Evolutionary conservation across 2,329 filamentous ascomycete species (phyloP).

Genomic region (Aspergillus pseudoviridinutans): DNA sequence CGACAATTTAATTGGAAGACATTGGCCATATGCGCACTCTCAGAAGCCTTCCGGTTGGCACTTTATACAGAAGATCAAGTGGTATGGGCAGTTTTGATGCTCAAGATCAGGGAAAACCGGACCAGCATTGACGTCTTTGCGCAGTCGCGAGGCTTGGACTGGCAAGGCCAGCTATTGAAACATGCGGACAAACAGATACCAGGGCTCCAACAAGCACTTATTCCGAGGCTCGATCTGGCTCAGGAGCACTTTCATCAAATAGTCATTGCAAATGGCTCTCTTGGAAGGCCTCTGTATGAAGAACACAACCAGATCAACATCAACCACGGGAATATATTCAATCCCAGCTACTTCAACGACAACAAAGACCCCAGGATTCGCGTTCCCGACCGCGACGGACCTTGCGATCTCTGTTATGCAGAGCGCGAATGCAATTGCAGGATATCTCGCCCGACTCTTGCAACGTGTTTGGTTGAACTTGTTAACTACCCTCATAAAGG

Average conservation of each 20-base stretch:
- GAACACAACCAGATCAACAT: slow-evolving; percentile 13
- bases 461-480: slow-evolving; percentile 27
- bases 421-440: slow-evolving; percentile 18
- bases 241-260: slow-evolving; percentile 13
- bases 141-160: slow-evolving; percentile 21
- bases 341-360: slow-evolving; percentile 6
- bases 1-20: slow-evolving; percentile 15
- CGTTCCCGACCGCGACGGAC: slow-evolving; percentile 3
- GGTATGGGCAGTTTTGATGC: slow-evolving; percentile 17
- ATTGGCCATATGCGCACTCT: slow-evolving; percentile 19
- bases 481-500: slow-evolving; percentile 25
- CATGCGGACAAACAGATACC: slow-evolving; percentile 5
- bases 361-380: slow-evolving; percentile 14
- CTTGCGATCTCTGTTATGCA: slow-evolving; percentile 18
- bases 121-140: slow-evolving; percentile 25
- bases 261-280: slow-evolving; percentile 2
- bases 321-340: slow-evolving; percentile 4
- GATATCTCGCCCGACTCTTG: slow-evolving; percentile 1
- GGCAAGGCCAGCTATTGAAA: slow-evolving; percentile 14
- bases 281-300: slow-evolving; percentile 6
- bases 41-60: slow-evolving; percentile 17
- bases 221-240: slow-evolving; percentile 1
- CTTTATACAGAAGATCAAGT: background rate
- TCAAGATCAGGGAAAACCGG: slow-evolving; percentile 12
- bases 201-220: slow-evolving; percentile 1